Conservation (phyloP, 352 stramenopile species). For the Pythium aristosporum region DNA sequence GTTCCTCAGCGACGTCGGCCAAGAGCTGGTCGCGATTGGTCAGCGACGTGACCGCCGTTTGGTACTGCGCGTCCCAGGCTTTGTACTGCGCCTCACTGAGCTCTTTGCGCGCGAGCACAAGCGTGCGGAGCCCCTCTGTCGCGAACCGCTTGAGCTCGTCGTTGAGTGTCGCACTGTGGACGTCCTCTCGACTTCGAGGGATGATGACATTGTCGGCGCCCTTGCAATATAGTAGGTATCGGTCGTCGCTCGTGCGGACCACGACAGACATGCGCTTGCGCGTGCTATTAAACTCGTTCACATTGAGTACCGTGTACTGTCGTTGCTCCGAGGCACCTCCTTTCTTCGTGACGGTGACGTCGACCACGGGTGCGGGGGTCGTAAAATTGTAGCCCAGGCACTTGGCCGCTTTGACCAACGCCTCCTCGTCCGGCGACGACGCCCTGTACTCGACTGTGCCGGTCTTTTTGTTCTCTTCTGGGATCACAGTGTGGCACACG, state of each 20-base stretch:
- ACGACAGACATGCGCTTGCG: conserved; percentile 98
- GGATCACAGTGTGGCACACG: conserved; percentile 78
- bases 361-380: conserved; percentile 51
- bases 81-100: conserved; percentile 60
- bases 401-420: conserved; percentile 88
- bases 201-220: conserved; percentile 87
- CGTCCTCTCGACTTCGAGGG: conserved; percentile 41
- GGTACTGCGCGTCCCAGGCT: conserved; percentile 60
- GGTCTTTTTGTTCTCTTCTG: conserved; percentile 46
- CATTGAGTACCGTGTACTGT: conserved; percentile 69
- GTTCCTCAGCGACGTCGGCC: conserved; percentile 50
- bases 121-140: conserved; percentile 78
- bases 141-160: conserved; percentile 78
- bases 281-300: conserved; percentile 89
- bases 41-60: conserved; percentile 58
- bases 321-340: conserved; percentile 26
- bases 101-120: conserved; percentile 68
- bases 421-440: conserved; percentile 92
- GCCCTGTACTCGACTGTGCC: conserved; percentile 77
- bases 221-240: conserved; percentile 70
- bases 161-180: conserved; percentile 32
- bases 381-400: conserved; percentile 84
- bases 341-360: conserved; percentile 56
- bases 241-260: conserved; percentile 51
- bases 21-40: conserved; percentile 56